phyloP scores from a whole-genome alignment of 192 early-diverging fungal genomes.

The Backusella macrospora region DNA sequence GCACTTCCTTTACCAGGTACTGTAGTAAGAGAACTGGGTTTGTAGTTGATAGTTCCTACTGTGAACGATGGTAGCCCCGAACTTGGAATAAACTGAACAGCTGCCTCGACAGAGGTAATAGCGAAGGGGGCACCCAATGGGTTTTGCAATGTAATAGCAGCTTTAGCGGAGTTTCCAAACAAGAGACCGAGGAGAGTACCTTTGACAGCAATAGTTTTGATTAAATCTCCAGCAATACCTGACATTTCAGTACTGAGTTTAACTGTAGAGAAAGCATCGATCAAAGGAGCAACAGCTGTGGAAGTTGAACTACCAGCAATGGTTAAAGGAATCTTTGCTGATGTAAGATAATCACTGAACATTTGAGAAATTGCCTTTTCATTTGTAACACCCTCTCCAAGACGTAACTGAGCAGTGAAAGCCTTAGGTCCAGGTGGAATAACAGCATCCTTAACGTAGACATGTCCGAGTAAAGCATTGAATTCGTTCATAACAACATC shows the following conservation, averaged over 20 bases:
- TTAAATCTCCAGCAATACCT: constrained; percentile 47
- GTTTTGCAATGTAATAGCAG: constrained; percentile 27
- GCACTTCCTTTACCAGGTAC: constrained; percentile 21
- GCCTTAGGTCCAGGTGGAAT: constrained; percentile 49
- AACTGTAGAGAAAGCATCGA: constrained; percentile 47
- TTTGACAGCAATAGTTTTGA: constrained; percentile 33
- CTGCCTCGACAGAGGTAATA: constrained; percentile 16
- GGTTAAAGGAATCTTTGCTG: constrained; percentile 38
- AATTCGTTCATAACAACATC: constrained; percentile 37
- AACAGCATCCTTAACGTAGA: constrained; percentile 40
- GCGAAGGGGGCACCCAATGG: constrained; percentile 28
- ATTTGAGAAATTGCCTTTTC: constrained; percentile 38
- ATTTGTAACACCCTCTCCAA: constrained; percentile 32
- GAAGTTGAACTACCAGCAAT: constrained; percentile 45
- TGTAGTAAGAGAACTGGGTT: neutral
- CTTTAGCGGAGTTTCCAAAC: neutral
- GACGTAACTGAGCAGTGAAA: constrained; percentile 40
- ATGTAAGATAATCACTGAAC: constrained; percentile 49
- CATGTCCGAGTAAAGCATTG: constrained; percentile 44
- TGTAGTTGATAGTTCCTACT: constrained; percentile 25
- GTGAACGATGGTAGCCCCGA: neutral
- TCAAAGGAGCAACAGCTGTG: constrained; percentile 45
- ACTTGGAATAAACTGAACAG: neutral
- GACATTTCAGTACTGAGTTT: constrained; percentile 40
- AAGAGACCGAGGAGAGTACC: constrained; percentile 13